Base-by-base conservation (phyloP, 2,329 filamentous ascomycete species). In the Escovopsis sp. region DNA sequence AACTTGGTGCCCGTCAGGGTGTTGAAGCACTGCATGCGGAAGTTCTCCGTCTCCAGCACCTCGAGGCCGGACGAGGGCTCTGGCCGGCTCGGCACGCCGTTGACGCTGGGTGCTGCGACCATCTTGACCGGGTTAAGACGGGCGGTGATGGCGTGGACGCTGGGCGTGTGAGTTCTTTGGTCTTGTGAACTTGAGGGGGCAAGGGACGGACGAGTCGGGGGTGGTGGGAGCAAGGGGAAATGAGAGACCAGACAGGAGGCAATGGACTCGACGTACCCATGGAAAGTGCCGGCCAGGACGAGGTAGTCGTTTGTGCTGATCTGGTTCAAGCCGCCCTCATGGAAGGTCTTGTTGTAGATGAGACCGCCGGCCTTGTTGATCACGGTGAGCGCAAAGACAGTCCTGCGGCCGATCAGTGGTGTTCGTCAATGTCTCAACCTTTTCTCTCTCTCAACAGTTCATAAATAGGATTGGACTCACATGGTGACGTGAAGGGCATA, bases 331-430 rank as follows among this genome's bases (percentile, higher is more conserved):
- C 72, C 83, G 41, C 76, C 81, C 30, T 88, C 76, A 50, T 87
- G 78, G 58, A 98, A 96, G 52, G 85, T 83, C 48, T 86, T 84
- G 61, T 96, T 88, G 68, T 93, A 98, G 60, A 98, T 79, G 36
- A 98, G 72, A 49, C 90, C 90, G 41, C 87, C 90, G 44, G 90
- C 87, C 70, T 98, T 98, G 69, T 94, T 96, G 66, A 98, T 94
- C 56, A 98, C 80, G 56, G 96, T 86, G 53, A 98, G 79, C 39
- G 87, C 78, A 59, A 92, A 90, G 57, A 98, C 81, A 45, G 86
- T 83, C 90, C 87, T 96, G 47, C 33, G 23, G 11, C 21, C 11
- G 9, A 11, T 25, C 21, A 25, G 21, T 28, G 33, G 21, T 29
- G 35, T 35, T 21, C 38, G 21, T 15, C 32, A 7, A 31, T 15